Evolutionary conservation across 495 filamentous ascomycete species (phyloP).

Genomic region (Xylaria curta): DNA sequence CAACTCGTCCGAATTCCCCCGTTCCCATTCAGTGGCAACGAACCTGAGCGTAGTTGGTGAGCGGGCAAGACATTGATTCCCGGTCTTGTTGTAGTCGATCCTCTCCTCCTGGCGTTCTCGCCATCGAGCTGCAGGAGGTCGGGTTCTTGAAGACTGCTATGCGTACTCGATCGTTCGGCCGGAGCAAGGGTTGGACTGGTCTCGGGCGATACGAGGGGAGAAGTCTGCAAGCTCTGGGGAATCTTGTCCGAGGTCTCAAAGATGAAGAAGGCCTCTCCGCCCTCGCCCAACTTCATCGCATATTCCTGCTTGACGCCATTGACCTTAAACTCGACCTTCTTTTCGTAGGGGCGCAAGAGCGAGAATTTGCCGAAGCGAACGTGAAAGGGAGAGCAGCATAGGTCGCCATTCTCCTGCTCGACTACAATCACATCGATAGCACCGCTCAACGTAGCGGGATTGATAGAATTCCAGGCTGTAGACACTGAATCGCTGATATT

Average conservation of each 20-base stretch:
- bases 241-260: slow-evolving; percentile 93
- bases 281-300: slow-evolving; percentile 98
- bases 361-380: slow-evolving; percentile 99
- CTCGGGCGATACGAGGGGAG: slow-evolving; percentile 86
- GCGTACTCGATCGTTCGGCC: slow-evolving; percentile 55
- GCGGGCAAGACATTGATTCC: slow-evolving; percentile 43
- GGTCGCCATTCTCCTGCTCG: slow-evolving; percentile 88
- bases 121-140: slow-evolving; percentile 78
- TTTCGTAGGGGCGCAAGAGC: slow-evolving; percentile 91
- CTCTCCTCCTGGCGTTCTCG: slow-evolving; percentile 16
- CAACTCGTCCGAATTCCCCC: neutral
- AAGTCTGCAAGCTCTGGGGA: slow-evolving; percentile 89
- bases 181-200: slow-evolving; percentile 74
- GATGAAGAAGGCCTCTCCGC: slow-evolving; percentile 97
- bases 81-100: slow-evolving; percentile 43
- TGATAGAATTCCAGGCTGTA: slow-evolving; percentile 99
- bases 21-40: slow-evolving; percentile 8
- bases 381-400: slow-evolving; percentile 95
- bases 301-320: slow-evolving; percentile 91
- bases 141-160: slow-evolving; percentile 72
- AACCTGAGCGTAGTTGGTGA: slow-evolving; percentile 36
- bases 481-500: slow-evolving; percentile 95
- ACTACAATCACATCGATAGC: slow-evolving; percentile 99
- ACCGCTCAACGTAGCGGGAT: slow-evolving; percentile 94
- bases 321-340: slow-evolving; percentile 98